phyloP scores from a whole-genome alignment of 345 rosid genomes.

The Aquilaria malaccensis region DNA sequence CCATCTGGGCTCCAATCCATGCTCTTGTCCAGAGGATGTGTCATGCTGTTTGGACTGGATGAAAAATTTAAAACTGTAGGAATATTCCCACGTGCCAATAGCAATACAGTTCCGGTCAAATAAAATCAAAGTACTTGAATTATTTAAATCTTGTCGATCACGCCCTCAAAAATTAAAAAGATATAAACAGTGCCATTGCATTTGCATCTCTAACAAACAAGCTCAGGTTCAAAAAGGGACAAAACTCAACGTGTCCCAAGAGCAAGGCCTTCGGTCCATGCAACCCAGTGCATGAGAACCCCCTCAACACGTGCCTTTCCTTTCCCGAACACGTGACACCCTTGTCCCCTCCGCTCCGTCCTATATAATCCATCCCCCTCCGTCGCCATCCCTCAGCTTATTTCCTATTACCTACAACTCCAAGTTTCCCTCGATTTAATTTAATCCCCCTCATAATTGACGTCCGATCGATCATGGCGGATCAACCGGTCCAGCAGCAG shows the following conservation, averaged over 20 bases:
- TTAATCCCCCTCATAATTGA: neutral
- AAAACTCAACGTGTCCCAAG: conserved; percentile 33
- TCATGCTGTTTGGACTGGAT: too few species aligned
- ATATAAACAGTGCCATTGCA: too few species aligned
- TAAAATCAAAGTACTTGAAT: too few species aligned
- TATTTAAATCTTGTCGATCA: too few species aligned
- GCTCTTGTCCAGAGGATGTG: too few species aligned
- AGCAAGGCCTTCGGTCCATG: conserved; percentile 14
- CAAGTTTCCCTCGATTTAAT: neutral
- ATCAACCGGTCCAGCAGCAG: conserved; percentile 12
- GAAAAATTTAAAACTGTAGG: too few species aligned
- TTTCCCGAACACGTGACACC: conserved; percentile 21
- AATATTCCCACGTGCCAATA: too few species aligned
- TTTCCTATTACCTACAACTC: neutral
- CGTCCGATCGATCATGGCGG: conserved; percentile 31
- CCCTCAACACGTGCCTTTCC: conserved; percentile 33
- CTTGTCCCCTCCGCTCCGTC: neutral
- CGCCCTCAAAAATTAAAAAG: too few species aligned
- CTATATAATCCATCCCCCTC: conserved; percentile 13
- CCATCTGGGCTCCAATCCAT: too few species aligned
- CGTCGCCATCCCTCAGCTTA: neutral
- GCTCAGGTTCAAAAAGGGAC: conserved; percentile 10
- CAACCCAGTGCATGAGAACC: conserved; percentile 44
- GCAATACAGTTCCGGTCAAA: too few species aligned
- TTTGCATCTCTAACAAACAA: too few species aligned